phyloP scores from a whole-genome alignment of 73 alveolate species.

The Uronychia setigera region DNA sequence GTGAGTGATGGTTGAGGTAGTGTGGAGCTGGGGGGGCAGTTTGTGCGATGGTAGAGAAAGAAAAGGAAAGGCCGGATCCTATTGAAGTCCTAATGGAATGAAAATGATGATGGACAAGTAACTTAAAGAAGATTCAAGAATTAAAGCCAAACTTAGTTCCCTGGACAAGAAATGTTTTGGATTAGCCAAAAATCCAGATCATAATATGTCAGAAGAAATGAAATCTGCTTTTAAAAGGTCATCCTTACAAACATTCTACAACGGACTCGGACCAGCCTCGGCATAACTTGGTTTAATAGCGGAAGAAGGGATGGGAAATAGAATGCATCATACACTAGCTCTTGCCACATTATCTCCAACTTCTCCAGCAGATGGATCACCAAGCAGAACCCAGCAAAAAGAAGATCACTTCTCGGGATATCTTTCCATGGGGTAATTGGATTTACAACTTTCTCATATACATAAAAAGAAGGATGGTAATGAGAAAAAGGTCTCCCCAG shows the following conservation, averaged over 20 bases:
- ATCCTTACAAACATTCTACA: neutral
- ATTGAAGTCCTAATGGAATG: neutral
- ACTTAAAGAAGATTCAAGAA: neutral
- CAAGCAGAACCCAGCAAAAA: neutral
- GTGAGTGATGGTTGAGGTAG: conserved; percentile 4
- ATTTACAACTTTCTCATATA: neutral
- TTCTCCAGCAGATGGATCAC: neutral
- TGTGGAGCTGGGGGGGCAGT: conserved; percentile 3
- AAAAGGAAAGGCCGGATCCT: neutral
- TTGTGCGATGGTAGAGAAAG: no score
- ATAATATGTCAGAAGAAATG: neutral
- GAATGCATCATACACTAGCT: no score
- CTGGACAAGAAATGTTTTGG: neutral
- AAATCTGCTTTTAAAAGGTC: neutral
- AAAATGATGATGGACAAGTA: no score
- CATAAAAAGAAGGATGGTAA: neutral
- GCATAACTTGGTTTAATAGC: no score
- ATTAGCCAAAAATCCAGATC: neutral
- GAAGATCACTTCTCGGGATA: neutral
- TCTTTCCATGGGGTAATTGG: neutral
- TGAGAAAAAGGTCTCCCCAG: neutral
- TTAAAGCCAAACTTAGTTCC: neutral
- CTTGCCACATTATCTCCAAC: neutral
- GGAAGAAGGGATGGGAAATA: no score
- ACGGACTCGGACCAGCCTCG: no score